phyloP scores from a whole-genome alignment of 495 filamentous ascomycete species.

The Neurospora sp. region DNA sequence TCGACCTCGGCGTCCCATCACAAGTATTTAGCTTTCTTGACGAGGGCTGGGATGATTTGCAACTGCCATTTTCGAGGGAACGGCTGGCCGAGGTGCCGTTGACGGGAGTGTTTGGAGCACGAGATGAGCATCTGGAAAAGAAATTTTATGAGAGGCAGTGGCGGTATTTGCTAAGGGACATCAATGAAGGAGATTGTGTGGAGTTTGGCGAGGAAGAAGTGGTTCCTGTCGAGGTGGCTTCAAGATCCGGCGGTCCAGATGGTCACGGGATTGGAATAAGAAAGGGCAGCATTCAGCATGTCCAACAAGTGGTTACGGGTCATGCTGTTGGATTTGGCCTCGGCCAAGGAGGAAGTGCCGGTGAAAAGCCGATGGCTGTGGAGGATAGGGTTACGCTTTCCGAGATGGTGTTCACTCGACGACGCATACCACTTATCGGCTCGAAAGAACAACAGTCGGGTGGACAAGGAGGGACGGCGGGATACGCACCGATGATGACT shows the following conservation, averaged over 20 bases:
- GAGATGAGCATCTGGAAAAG: slow-evolving; percentile 53
- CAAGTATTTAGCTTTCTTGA: slow-evolving; percentile 82
- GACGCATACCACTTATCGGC: slow-evolving; percentile 47
- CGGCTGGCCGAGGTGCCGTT: slow-evolving; percentile 50
- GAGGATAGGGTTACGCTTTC: slow-evolving; percentile 58
- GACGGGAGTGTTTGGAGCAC: slow-evolving; percentile 13
- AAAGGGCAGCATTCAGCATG: slow-evolving; percentile 41
- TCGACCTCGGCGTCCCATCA: slow-evolving; percentile 68
- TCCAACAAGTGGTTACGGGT: slow-evolving; percentile 10
- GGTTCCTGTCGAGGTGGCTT: slow-evolving; percentile 59
- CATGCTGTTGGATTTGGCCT: neutral
- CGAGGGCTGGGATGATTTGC: slow-evolving; percentile 78
- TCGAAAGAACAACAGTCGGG: neutral
- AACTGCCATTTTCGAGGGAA: slow-evolving; percentile 67
- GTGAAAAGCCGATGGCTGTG: neutral
- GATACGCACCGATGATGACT: slow-evolving; percentile 36
- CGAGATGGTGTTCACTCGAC: slow-evolving; percentile 56
- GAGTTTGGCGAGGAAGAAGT: slow-evolving; percentile 70
- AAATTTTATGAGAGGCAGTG: slow-evolving; percentile 78
- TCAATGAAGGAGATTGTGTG: slow-evolving; percentile 60
- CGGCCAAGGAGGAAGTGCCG: neutral
- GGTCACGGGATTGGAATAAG: slow-evolving; percentile 25
- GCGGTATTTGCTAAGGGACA: slow-evolving; percentile 62
- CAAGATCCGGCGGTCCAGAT: neutral
- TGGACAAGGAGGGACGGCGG: slow-evolving; percentile 37